A percentile compares a stretch with the other conserved stretches of the same genome.
Evolutionary conservation across 331 rosid genomes (phyloP).

Genomic region (Quercus phellos): DNA sequence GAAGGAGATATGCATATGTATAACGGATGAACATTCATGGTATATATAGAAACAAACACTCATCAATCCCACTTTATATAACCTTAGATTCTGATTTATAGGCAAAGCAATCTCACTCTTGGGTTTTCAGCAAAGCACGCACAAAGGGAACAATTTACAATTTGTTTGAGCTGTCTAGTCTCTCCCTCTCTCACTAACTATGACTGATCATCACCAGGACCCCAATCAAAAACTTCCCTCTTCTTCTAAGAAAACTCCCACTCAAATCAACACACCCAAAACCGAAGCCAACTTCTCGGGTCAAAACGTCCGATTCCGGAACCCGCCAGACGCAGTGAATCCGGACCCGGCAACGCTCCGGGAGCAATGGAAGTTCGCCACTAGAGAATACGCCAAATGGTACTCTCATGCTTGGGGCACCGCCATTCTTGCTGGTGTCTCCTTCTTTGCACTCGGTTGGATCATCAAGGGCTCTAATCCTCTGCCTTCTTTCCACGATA

Average conservation of each 20-base stretch:
- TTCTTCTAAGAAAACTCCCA: conserved; percentile 19
- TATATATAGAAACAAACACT: too few species aligned
- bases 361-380: conserved; percentile 84
- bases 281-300: conserved; percentile 25
- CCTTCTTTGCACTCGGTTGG: conserved; percentile 95
- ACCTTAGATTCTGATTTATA: neutral
- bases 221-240: conserved; percentile 30
- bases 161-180: neutral
- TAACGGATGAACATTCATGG: too few species aligned
- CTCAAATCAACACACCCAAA: neutral
- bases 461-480: conserved; percentile 85
- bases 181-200: neutral
- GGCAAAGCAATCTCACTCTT: neutral
- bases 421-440: conserved; percentile 78
- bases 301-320: conserved; percentile 31
- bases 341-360: conserved; percentile 76
- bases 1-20: too few species aligned
- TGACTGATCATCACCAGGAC: conserved; percentile 30
- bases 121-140: neutral
- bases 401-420: conserved; percentile 96
- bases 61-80: neutral
- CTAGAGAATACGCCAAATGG: conserved; percentile 69
- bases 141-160: too few species aligned
- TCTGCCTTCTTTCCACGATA: conserved; percentile 48
- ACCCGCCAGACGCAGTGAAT: conserved; percentile 62